Evolutionary conservation across 2,329 filamentous ascomycete genomes (phyloP).

Genomic region (Aspergillus pseudoviridinutans): DNA sequence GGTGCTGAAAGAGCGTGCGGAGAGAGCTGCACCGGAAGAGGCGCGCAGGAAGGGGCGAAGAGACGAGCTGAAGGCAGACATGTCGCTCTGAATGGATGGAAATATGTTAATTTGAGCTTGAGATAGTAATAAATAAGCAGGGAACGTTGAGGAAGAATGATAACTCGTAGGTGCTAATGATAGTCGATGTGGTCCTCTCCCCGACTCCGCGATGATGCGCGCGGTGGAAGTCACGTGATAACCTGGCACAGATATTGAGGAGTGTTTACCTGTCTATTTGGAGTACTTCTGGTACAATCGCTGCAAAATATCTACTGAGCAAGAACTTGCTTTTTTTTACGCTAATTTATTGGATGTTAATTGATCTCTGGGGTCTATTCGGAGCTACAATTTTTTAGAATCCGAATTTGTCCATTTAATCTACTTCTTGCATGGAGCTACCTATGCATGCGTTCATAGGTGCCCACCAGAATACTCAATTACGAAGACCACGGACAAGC

Average conservation of each 20-base stretch:
- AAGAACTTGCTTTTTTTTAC: neutral
- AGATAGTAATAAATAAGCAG: neutral
- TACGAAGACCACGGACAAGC: no score
- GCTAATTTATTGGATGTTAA: no score
- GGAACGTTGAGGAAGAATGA: neutral
- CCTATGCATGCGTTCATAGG: neutral
- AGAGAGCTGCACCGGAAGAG: slow-evolving; percentile 34
- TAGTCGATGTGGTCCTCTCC: neutral
- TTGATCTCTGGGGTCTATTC: neutral
- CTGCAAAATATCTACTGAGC: neutral
- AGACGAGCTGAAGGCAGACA: slow-evolving; percentile 50
- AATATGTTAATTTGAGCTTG: neutral
- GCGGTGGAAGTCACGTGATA: neutral
- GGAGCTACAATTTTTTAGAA: neutral
- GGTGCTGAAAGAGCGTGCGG: slow-evolving; percentile 71
- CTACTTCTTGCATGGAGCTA: neutral
- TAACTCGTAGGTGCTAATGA: neutral
- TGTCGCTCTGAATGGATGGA: slow-evolving; percentile 10
- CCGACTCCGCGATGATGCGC: neutral
- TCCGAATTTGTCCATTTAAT: neutral
- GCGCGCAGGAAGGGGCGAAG: slow-evolving; percentile 48
- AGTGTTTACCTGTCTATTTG: no score
- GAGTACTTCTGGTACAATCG: no score
- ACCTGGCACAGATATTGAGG: no score
- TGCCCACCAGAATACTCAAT: neutral